phyloP scores from a whole-genome alignment of 192 early-diverging fungal species.

The Diversispora eburnea region DNA sequence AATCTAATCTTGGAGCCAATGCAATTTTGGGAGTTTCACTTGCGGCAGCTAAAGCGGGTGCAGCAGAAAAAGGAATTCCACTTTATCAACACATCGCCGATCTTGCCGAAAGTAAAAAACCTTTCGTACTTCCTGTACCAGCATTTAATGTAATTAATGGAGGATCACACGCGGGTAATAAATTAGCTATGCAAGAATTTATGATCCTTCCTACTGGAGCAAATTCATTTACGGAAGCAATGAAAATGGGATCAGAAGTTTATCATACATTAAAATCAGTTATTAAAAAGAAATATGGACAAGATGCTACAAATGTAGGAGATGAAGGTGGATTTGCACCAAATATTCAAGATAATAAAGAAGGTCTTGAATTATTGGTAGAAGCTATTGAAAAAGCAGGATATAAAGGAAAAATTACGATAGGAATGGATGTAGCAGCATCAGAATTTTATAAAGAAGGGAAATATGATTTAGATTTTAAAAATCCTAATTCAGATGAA shows the following conservation, averaged over 20 bases:
- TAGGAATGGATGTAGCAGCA: conserved; percentile 97
- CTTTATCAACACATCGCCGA: conserved; percentile 95
- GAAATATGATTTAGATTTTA: conserved; percentile 98
- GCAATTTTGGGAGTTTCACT: conserved; percentile 98
- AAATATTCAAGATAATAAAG: conserved; percentile 95
- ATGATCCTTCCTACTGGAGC: conserved; percentile 99
- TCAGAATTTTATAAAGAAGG: conserved; percentile 98
- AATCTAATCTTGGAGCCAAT: conserved; percentile 95
- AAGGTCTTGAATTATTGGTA: conserved; percentile 91
- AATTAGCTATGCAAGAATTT: conserved; percentile 99
- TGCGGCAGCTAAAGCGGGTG: conserved; percentile 92
- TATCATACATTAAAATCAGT: conserved; percentile 96
- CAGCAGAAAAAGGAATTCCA: conserved; percentile 87
- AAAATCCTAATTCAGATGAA: conserved; percentile 81
- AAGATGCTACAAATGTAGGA: conserved; percentile 98
- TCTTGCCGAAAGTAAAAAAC: conserved; percentile 75
- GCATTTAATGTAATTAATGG: conserved; percentile 99
- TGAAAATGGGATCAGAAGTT: conserved; percentile 96
- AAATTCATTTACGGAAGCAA: conserved; percentile 87
- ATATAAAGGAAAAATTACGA: conserved; percentile 94
- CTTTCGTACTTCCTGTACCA: conserved; percentile 93
- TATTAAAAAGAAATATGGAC: conserved; percentile 98
- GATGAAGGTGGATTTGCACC: conserved; percentile 99
- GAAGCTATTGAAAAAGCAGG: conserved; percentile 90
- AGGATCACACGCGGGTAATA: conserved; percentile 98